phyloP scores from a whole-genome alignment of 2,329 filamentous ascomycete species.

The Ceratocystis harringtonii region DNA sequence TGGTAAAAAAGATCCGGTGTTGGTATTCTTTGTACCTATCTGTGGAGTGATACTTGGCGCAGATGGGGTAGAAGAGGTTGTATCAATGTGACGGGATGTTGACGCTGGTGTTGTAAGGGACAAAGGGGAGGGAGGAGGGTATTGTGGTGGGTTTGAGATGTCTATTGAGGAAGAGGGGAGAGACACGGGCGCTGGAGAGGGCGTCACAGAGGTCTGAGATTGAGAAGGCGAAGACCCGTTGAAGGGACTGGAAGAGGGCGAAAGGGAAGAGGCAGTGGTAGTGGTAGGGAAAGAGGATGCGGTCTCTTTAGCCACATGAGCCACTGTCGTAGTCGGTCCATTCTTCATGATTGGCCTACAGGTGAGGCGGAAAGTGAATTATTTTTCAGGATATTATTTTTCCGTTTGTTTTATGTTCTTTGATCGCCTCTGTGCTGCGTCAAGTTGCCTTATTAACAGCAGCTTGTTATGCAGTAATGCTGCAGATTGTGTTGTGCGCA shows the following conservation, averaged over 20 bases:
- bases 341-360: constrained; percentile 12
- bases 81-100: constrained; percentile 12
- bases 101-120: constrained; percentile 16
- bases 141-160: constrained; percentile 6
- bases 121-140: constrained; percentile 19
- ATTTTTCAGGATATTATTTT: neutral
- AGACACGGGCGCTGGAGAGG: constrained; percentile 17
- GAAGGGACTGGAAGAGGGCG: constrained; percentile 8
- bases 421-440: neutral
- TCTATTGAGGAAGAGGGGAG: constrained; percentile 23
- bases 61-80: neutral
- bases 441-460: neutral
- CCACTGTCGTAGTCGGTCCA: constrained; percentile 20
- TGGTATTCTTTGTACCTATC: constrained; percentile 9
- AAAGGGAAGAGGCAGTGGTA: neutral
- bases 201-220: constrained; percentile 26
- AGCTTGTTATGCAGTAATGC: neutral
- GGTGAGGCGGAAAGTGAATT: neutral
- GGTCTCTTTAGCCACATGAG: constrained; percentile 26
- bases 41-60: constrained; percentile 7
- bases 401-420: neutral
- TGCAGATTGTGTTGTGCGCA: neutral
- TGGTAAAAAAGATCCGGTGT: constrained; percentile 5
- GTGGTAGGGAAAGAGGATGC: constrained; percentile 4
- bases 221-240: constrained; percentile 21